Conservation (phyloP, 768 basidiomycete genomes). For the Flagelloscypha sp. region DNA sequence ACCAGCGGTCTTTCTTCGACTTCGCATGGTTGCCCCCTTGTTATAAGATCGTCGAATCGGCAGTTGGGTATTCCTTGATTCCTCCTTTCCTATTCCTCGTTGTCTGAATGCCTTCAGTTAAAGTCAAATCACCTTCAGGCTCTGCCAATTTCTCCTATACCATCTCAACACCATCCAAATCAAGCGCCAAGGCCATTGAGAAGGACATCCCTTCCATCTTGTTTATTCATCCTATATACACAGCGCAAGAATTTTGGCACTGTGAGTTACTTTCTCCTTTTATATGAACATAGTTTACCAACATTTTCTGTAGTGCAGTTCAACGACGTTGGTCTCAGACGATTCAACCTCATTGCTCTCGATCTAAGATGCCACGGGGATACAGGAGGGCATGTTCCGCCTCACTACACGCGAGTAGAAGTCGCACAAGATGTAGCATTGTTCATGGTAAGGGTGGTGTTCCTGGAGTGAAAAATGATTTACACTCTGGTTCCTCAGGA, state of each 20-base stretch:
- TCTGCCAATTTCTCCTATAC: conserved; percentile 25
- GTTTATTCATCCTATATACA: conserved; percentile 28
- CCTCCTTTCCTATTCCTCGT: too few relatives aligned
- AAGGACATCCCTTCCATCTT: conserved; percentile 24
- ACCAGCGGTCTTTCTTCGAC: too few relatives aligned
- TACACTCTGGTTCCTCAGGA: background rate
- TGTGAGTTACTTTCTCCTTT: conserved; percentile 14
- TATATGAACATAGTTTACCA: background rate
- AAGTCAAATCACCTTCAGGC: conserved; percentile 20
- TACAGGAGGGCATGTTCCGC: background rate
- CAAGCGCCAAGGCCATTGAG: conserved; percentile 21
- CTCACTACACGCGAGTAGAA: background rate
- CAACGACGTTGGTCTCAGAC: background rate
- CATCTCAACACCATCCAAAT: conserved; percentile 27
- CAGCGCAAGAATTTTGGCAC: conserved; percentile 24
- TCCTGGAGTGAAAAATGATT: too few relatives aligned
- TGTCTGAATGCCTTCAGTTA: conserved; percentile 26
- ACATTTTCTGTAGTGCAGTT: conserved; percentile 2
- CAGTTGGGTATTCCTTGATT: too few relatives aligned
- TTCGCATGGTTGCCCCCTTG: too few relatives aligned
- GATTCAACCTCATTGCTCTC: conserved; percentile 3
- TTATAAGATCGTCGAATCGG: too few relatives aligned
- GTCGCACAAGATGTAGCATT: background rate
- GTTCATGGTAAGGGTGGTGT: background rate
- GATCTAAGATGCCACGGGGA: conserved; percentile 4